Percentiles rank a stretch among this genome's conserved stretches.
phyloP scores from a whole-genome alignment of 73 alveolate genomes.

The Strombidium stylifer region DNA sequence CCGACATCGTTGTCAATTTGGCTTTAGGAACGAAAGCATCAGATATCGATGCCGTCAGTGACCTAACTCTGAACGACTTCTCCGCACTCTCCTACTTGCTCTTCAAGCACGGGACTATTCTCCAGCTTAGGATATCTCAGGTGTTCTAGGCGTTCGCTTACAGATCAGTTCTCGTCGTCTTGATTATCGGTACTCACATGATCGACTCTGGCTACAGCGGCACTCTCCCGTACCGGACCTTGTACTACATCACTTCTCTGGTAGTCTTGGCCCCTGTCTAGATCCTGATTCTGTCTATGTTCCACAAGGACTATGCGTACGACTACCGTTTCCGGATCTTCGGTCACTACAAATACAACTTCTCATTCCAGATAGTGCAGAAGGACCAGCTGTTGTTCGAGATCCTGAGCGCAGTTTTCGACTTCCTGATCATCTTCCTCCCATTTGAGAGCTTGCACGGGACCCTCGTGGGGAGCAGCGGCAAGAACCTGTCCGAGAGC shows the following conservation, averaged over 20 bases:
- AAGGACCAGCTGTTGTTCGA: not conserved
- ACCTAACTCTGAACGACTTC: slow-evolving; percentile 17
- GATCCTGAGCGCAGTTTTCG: not conserved
- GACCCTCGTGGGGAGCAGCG: not conserved
- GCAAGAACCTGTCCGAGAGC: not conserved
- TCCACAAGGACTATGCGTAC: slow-evolving; percentile 14
- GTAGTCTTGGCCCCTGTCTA: slow-evolving; percentile 7
- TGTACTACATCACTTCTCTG: slow-evolving; percentile 5
- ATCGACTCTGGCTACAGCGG: slow-evolving; percentile 10
- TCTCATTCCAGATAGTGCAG: not conserved
- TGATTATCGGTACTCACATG: slow-evolving; percentile 5
- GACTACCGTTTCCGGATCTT: slow-evolving; percentile 8
- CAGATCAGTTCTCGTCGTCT: slow-evolving; percentile 9
- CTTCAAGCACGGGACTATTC: slow-evolving; percentile 42
- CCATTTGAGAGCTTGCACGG: not conserved
- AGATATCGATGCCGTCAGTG: slow-evolving; percentile 30
- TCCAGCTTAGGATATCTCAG: not conserved
- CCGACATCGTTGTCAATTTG: slow-evolving; percentile 36
- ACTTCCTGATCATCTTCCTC: not conserved
- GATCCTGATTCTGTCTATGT: not conserved
- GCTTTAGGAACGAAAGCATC: slow-evolving; percentile 1
- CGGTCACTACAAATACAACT: slow-evolving; percentile 21
- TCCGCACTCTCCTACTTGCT: slow-evolving; percentile 34
- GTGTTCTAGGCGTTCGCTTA: slow-evolving; percentile 2
- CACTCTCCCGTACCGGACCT: slow-evolving; percentile 13